phyloP scores from a whole-genome alignment of 164 flowering plant species.

The Kingdonia uniflora region DNA sequence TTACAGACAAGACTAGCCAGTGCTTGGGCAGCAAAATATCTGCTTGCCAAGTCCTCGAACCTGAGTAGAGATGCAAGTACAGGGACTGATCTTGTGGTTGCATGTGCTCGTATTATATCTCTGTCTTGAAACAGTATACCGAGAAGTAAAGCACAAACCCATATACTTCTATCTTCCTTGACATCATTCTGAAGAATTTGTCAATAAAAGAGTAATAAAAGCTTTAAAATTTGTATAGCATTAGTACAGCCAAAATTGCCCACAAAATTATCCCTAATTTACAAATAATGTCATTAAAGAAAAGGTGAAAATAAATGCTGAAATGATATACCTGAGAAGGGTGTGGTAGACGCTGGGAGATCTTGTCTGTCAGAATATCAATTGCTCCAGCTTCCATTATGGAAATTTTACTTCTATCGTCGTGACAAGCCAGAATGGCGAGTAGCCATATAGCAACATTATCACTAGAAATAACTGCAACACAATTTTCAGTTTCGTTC shows the following conservation, averaged over 20 bases:
- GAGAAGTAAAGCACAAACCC: constrained; percentile 80
- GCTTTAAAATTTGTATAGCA: constrained; percentile 2
- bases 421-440: constrained; percentile 67
- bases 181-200: constrained; percentile 49
- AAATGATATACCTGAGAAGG: constrained; percentile 49
- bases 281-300: background rate
- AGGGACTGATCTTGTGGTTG: constrained; percentile 74
- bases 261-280: too few species aligned
- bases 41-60: constrained; percentile 76
- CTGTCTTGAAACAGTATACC: constrained; percentile 92
- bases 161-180: constrained; percentile 62
- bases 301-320: background rate
- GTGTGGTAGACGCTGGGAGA: constrained; percentile 37
- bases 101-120: constrained; percentile 78
- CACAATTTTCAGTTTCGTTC: constrained; percentile 26
- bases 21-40: constrained; percentile 98
- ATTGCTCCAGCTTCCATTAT: constrained; percentile 92
- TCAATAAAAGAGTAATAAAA: constrained; percentile 2
- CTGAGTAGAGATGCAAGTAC: constrained; percentile 68
- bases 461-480: constrained; percentile 48
- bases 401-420: constrained; percentile 50
- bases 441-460: constrained; percentile 75
- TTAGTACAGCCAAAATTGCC: background rate
- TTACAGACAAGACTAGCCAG: constrained; percentile 85
- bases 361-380: constrained; percentile 80